phyloP scores from a whole-genome alignment of 768 basidiomycete species.

The Panellus pusillus region DNA sequence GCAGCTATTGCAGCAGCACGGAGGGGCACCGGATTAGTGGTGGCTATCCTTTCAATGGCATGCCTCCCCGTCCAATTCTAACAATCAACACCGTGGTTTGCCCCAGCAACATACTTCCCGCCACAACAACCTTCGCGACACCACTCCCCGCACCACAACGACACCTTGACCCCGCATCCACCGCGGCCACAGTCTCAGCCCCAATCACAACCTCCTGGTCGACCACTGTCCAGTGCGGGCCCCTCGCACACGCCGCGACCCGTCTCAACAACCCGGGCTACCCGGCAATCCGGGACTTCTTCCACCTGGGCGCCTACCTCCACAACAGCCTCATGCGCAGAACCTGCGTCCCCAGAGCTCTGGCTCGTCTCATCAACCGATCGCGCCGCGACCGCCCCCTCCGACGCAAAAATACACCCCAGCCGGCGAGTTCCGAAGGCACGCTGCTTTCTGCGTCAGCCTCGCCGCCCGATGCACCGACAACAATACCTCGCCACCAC shows the following conservation, averaged over 20 bases:
- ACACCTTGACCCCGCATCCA: slow-evolving; percentile 45
- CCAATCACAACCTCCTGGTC: slow-evolving; percentile 40
- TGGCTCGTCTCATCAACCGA: slow-evolving; percentile 22
- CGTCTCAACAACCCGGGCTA: slow-evolving; percentile 37
- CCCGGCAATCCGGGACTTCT: slow-evolving; percentile 26
- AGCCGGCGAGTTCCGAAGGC: slow-evolving; percentile 17
- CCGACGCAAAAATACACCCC: slow-evolving; percentile 6
- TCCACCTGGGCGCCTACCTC: slow-evolving; percentile 24
- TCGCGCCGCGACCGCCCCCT: slow-evolving; percentile 17
- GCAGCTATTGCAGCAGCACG: slow-evolving; percentile 55
- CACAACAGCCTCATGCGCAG: slow-evolving; percentile 27
- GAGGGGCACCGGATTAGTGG: slow-evolving; percentile 36
- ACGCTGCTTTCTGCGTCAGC: slow-evolving; percentile 18
- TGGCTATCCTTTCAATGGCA: slow-evolving; percentile 28
- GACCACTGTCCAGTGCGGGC: slow-evolving; percentile 52
- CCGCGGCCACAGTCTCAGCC: slow-evolving; percentile 64
- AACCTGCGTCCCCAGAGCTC: slow-evolving; percentile 19
- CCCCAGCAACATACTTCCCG: slow-evolving; percentile 19
- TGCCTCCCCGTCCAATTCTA: slow-evolving; percentile 36
- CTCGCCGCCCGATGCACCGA: slow-evolving; percentile 14
- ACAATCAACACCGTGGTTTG: slow-evolving; percentile 13
- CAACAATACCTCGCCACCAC: slow-evolving; percentile 8
- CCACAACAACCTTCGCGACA: slow-evolving; percentile 48
- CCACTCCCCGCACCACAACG: slow-evolving; percentile 47
- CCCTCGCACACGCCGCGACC: slow-evolving; percentile 50